phyloP scores from a whole-genome alignment of 371 early-diverging fungal species.

The Syncephalastrum contaminatum region DNA sequence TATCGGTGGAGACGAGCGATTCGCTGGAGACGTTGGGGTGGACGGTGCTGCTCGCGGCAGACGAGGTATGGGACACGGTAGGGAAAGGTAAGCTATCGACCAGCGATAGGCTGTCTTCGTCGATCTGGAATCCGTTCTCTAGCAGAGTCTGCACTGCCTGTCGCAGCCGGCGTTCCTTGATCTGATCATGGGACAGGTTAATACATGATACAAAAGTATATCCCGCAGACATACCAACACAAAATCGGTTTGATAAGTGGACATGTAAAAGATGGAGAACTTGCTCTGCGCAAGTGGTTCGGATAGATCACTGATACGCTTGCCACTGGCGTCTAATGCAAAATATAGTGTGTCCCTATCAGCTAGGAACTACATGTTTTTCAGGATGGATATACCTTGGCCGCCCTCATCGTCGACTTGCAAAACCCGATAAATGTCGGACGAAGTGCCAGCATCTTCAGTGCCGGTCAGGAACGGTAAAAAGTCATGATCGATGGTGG shows the following conservation, averaged over 20 bases:
- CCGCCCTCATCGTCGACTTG: slow-evolving; percentile 73
- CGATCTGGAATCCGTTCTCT: slow-evolving; percentile 53
- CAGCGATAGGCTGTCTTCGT: slow-evolving; percentile 38
- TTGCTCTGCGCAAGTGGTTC: slow-evolving; percentile 66
- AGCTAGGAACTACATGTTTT: background rate
- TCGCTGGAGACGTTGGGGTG: slow-evolving; percentile 12
- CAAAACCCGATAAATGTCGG: slow-evolving; percentile 65
- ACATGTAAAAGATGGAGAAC: slow-evolving; percentile 68
- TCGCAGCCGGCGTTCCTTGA: slow-evolving; percentile 60
- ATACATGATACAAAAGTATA: no score
- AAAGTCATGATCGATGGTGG: slow-evolving; percentile 53
- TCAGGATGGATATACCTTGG: slow-evolving; percentile 40
- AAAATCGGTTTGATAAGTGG: slow-evolving; percentile 75
- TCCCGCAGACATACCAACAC: slow-evolving; percentile 51
- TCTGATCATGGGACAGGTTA: slow-evolving; percentile 24
- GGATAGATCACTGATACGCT: slow-evolving; percentile 72
- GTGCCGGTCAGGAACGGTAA: slow-evolving; percentile 40
- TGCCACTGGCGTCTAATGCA: slow-evolving; percentile 62
- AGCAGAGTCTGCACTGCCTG: slow-evolving; percentile 59
- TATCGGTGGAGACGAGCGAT: slow-evolving; percentile 10
- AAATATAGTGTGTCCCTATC: background rate
- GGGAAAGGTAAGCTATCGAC: slow-evolving; percentile 15
- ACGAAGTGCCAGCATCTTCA: slow-evolving; percentile 39
- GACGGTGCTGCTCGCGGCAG: slow-evolving; percentile 1
- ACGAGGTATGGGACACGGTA: slow-evolving; percentile 4